Evolutionary conservation across 1,139 yeast genomes (phyloP), one percentile per base, ranked within the genome.

Genomic region (Magnusiomyces ingens): DNA sequence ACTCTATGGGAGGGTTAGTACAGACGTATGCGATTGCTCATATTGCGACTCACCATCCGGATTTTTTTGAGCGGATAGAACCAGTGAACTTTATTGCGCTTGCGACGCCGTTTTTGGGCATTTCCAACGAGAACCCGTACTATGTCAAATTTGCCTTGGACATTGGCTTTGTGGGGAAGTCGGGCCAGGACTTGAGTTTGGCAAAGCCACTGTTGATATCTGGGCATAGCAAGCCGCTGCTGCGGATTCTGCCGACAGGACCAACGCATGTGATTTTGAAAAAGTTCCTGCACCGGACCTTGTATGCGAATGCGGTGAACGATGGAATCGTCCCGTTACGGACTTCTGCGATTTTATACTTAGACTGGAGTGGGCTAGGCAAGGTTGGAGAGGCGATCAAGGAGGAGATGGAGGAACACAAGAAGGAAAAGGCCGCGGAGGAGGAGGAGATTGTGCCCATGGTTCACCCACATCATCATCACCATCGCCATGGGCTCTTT

Each of bases 271-370:
- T 71, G 41, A 77, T 85, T 1, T 72, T 93, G 53, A 76, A 77
- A 54, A 70, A 70, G 59, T 93, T 93, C 66, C 71, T 72, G 50
- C 75, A 85, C 55, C 74, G 98, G 59, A 86, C 94, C 0, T 74
- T 85, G 0, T 85, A 88, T 64, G 91, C 94, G 1, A 87, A 87
- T 64, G 82, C 84, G 0, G 74, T 83, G n/a, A 82, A 86, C 64
- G 96, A 88, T 67, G 99, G 98, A 0, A 90, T 93, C 53, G 99
- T 93, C 0, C 98, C 99, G 0, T 72, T 93, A 57, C 74, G 97
- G 54, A 90, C 99, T 0, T 81, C 96, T 0, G 85, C 96, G 0
- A 70, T 93, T 53, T 70, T 91, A 29, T 93, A 82, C 63, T 68
- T 93, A 17, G 96, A 77, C 67, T 88, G 89, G 87, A 74, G 73